Conservation (phyloP, 768 basidiomycete genomes). For the Tulasnella sp. region DNA sequence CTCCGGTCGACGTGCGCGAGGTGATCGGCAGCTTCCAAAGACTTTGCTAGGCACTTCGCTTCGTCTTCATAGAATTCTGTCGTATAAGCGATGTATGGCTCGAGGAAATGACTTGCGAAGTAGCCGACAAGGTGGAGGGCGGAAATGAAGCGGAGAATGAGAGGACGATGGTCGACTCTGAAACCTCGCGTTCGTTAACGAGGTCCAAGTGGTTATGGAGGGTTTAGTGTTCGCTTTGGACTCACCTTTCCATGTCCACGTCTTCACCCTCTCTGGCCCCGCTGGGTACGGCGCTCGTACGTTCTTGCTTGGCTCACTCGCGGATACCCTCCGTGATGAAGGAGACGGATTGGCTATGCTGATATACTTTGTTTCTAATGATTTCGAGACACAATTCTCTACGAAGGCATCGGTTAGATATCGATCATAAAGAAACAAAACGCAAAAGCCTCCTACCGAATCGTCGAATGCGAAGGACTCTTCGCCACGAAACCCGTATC, state of each 20-base stretch:
- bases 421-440: not conserved
- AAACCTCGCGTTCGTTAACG: not conserved
- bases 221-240: too few relatives aligned
- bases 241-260: conserved; percentile 26
- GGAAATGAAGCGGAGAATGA: conserved; percentile 34
- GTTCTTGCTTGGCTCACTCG: conserved; percentile 32
- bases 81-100: conserved; percentile 40
- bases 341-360: conserved; percentile 32
- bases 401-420: not conserved
- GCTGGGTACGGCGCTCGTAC: not conserved
- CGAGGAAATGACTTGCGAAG: conserved; percentile 46
- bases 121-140: conserved; percentile 47
- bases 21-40: conserved; percentile 38
- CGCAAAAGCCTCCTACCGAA: conserved; percentile 27
- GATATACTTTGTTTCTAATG: conserved; percentile 43
- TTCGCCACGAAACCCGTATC: conserved; percentile 53
- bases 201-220: conserved; percentile 25
- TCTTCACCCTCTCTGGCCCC: not conserved
- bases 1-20: conserved; percentile 38
- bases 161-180: not conserved
- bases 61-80: conserved; percentile 43
- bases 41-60: conserved; percentile 31
- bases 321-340: conserved; percentile 36
- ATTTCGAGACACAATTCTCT: conserved; percentile 44
- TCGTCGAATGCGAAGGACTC: conserved; percentile 28